phyloP scores from a whole-genome alignment of 257 asterid genomes.

The Salvia rosmarinus region DNA sequence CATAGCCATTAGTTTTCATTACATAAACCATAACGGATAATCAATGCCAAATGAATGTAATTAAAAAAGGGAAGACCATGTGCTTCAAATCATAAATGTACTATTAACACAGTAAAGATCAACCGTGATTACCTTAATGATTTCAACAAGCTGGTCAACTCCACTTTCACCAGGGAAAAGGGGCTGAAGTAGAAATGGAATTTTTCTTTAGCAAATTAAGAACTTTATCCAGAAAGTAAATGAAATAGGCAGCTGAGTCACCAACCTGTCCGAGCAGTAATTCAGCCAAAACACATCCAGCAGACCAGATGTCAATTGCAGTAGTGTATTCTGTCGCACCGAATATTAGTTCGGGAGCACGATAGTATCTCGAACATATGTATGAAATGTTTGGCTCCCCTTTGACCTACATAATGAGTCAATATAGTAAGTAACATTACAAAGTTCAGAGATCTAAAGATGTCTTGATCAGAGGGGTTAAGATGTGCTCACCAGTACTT shows the following conservation, averaged over 20 bases:
- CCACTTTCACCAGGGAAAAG: slow-evolving; percentile 70
- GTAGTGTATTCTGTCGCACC: slow-evolving; percentile 66
- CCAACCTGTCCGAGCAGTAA: slow-evolving; percentile 61
- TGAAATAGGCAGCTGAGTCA: slow-evolving; percentile 18
- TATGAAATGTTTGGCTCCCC: slow-evolving; percentile 69
- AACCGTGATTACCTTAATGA: slow-evolving; percentile 52
- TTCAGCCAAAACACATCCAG: slow-evolving; percentile 64
- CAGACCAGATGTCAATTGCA: slow-evolving; percentile 71
- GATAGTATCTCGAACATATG: slow-evolving; percentile 64
- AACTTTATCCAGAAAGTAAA: slow-evolving; percentile 5
- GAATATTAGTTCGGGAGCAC: slow-evolving; percentile 65
- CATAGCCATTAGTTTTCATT: background rate
- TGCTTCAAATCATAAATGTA: background rate
- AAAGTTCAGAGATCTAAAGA: background rate
- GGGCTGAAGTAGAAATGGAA: slow-evolving; percentile 46
- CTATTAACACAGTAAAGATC: background rate
- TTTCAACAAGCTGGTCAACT: slow-evolving; percentile 65
- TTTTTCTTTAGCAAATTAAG: slow-evolving; percentile 20
- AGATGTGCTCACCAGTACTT: slow-evolving; percentile 59
- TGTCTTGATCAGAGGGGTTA: background rate
- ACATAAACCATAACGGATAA: slow-evolving; percentile 5
- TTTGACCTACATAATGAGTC: slow-evolving; percentile 48
- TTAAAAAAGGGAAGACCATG: background rate
- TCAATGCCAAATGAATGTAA: background rate
- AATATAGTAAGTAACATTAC: slow-evolving; percentile 7